Percentiles rank a stretch among this genome's conserved stretches.
These are phyloP conservation scores for Pseudomassariella vexata DNA, from an alignment of 2,329 filamentous ascomycete genomes.

Conservation along the genomic window DNA sequence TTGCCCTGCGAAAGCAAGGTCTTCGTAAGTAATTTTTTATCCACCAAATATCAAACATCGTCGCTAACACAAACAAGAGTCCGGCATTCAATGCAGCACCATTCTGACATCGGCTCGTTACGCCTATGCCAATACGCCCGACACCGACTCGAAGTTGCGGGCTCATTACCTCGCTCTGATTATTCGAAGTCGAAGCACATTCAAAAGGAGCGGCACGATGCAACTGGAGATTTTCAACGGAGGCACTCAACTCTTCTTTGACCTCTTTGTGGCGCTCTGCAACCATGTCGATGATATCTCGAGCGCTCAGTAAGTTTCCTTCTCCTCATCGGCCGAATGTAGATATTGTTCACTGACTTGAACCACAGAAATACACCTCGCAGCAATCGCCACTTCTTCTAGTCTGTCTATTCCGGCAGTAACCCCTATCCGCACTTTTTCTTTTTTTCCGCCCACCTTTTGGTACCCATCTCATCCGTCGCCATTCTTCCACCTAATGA, in stretches of 20 bases:
- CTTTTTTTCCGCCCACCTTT: conserved; percentile 1
- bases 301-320: conserved; percentile 43
- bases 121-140: conserved; percentile 82
- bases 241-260: conserved; percentile 80
- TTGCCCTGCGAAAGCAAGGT: conserved; percentile 83
- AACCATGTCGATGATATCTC: conserved; percentile 77
- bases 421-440: conserved; percentile 2
- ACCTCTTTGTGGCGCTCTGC: conserved; percentile 86
- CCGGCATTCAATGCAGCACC: conserved; percentile 75
- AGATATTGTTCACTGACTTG: conserved; percentile 10
- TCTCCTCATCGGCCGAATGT: not conserved
- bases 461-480: conserved; percentile 18
- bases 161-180: conserved; percentile 91
- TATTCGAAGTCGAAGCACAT: conserved; percentile 79
- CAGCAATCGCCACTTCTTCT: conserved; percentile 36
- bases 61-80: conserved; percentile 39
- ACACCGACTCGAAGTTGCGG: conserved; percentile 83
- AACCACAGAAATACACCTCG: conserved; percentile 35
- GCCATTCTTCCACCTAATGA: conserved; percentile 5
- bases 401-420: conserved; percentile 6
- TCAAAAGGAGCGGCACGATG: conserved; percentile 93
- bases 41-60: not conserved
- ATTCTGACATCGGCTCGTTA: conserved; percentile 85
- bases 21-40: conserved; percentile 55
- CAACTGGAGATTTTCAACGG: conserved; percentile 90